Evolutionary conservation across 2,329 filamentous ascomycete species (phyloP).

Genomic region (Xylariaceae sp.): DNA sequence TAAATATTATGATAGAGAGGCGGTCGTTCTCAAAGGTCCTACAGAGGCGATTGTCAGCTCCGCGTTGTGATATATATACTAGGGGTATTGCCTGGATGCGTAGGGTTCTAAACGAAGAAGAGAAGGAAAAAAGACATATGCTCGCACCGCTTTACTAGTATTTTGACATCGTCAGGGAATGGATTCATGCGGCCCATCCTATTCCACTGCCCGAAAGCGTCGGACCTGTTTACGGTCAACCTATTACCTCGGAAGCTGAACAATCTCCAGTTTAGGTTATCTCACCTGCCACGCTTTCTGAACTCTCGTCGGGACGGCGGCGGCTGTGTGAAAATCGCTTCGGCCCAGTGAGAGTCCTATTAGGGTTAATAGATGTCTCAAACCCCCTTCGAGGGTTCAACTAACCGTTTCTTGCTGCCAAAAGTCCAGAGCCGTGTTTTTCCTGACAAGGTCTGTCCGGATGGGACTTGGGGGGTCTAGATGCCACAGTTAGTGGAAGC

Average conservation of each 20-base stretch:
- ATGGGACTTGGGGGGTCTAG: constrained; percentile 30
- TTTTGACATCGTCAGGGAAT: constrained; percentile 46
- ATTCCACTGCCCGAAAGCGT: constrained; percentile 30
- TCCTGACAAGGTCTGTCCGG: constrained; percentile 26
- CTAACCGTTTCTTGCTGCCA: constrained; percentile 31
- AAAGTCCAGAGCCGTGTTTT: constrained; percentile 28
- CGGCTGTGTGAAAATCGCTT: constrained; percentile 55
- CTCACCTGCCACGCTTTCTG: constrained; percentile 39
- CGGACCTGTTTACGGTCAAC: constrained; percentile 20
- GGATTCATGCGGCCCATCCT: constrained; percentile 39
- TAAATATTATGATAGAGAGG: constrained; percentile 51
- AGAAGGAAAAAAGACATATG: not conserved
- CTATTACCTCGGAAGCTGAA: not conserved
- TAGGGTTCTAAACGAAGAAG: not conserved
- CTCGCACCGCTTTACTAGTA: constrained; percentile 52
- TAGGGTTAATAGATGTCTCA: constrained; percentile 10
- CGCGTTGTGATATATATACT: not conserved
- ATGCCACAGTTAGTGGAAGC: constrained; percentile 18
- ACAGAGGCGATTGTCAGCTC: constrained; percentile 4
- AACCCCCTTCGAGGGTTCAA: not conserved
- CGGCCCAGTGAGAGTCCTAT: constrained; percentile 56
- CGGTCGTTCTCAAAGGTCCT: constrained; percentile 54
- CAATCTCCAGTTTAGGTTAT: not conserved
- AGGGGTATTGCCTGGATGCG: not conserved
- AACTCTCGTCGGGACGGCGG: constrained; percentile 49